Conservation (phyloP, 352 stramenopile genomes). For the Phytopythium aichiense region DNA sequence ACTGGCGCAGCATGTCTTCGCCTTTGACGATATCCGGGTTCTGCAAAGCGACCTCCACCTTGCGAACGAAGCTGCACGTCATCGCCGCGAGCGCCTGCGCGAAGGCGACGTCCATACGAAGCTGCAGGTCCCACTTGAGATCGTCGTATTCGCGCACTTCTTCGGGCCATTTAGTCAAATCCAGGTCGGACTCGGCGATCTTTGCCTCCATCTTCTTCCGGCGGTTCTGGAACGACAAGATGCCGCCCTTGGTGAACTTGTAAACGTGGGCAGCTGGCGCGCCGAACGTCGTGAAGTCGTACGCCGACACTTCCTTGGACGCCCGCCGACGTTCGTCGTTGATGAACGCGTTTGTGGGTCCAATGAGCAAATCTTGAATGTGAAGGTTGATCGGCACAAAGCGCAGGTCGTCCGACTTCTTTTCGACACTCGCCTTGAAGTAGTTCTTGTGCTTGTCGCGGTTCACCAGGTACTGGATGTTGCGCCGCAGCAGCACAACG, state of each 20-base stretch:
- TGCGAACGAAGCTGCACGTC: slow-evolving; percentile 80
- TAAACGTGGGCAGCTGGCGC: slow-evolving; percentile 76
- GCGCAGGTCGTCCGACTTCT: slow-evolving; percentile 73
- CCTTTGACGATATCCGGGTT: slow-evolving; percentile 69
- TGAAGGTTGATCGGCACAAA: slow-evolving; percentile 89
- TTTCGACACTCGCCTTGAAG: slow-evolving; percentile 87
- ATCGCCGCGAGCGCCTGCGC: slow-evolving; percentile 71
- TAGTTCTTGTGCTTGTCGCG: slow-evolving; percentile 88
- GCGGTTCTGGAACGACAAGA: slow-evolving; percentile 72
- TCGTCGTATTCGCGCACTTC: slow-evolving; percentile 82
- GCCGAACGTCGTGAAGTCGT: slow-evolving; percentile 85
- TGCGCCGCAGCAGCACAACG: slow-evolving; percentile 71
- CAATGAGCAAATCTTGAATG: slow-evolving; percentile 82
- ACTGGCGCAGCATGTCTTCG: slow-evolving; percentile 77
- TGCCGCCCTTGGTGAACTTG: slow-evolving; percentile 87
- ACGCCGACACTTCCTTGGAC: slow-evolving; percentile 80
- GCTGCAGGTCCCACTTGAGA: slow-evolving; percentile 80
- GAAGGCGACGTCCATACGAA: slow-evolving; percentile 81
- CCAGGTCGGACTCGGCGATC: slow-evolving; percentile 59
- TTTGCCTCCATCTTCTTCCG: slow-evolving; percentile 83
- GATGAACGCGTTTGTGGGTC: slow-evolving; percentile 78
- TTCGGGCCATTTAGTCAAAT: slow-evolving; percentile 75
- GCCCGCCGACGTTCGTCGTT: slow-evolving; percentile 72
- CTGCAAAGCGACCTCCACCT: slow-evolving; percentile 80
- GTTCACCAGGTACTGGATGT: slow-evolving; percentile 84